Conservation (phyloP, 805 yeast genomes). For the Helenozyma rhizophorensis region DNA sequence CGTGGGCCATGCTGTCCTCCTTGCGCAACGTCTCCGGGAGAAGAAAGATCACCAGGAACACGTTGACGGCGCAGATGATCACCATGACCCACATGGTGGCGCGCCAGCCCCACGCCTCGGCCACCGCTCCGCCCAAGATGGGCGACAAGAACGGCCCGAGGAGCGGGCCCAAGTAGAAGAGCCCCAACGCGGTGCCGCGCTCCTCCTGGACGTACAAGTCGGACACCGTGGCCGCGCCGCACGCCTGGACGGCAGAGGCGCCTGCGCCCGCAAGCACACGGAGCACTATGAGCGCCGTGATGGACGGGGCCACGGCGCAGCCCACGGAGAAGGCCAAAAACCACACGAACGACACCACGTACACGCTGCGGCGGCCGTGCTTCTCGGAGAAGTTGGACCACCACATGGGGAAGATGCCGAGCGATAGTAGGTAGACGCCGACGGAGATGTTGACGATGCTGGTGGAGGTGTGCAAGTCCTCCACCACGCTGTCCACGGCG, state of each 20-base stretch:
- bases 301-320: conserved; percentile 58
- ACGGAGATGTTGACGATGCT: conserved; percentile 70
- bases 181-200: conserved; percentile 77
- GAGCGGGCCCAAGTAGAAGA: conserved; percentile 75
- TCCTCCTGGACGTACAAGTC: conserved; percentile 65
- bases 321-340: conserved; percentile 69
- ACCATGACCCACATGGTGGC: conserved; percentile 85
- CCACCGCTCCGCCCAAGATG: conserved; percentile 69
- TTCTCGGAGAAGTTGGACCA: conserved; percentile 80
- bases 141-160: conserved; percentile 80
- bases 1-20: conserved; percentile 49
- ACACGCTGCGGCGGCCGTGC: conserved; percentile 71
- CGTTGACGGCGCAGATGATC: conserved; percentile 55
- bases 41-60: conserved; percentile 45
- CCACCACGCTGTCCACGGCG: conserved; percentile 58
- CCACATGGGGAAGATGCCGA: conserved; percentile 84
- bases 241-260: conserved; percentile 74
- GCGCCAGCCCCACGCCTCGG: conserved; percentile 77
- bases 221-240: conserved; percentile 85
- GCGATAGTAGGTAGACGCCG: conserved; percentile 67
- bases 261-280: conserved; percentile 77
- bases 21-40: conserved; percentile 79
- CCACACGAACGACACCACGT: conserved; percentile 60
- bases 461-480: conserved; percentile 51
- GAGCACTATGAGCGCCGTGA: conserved; percentile 60